Conservation (phyloP, 1,139 yeast species). For the Nadsonia commutata region DNA sequence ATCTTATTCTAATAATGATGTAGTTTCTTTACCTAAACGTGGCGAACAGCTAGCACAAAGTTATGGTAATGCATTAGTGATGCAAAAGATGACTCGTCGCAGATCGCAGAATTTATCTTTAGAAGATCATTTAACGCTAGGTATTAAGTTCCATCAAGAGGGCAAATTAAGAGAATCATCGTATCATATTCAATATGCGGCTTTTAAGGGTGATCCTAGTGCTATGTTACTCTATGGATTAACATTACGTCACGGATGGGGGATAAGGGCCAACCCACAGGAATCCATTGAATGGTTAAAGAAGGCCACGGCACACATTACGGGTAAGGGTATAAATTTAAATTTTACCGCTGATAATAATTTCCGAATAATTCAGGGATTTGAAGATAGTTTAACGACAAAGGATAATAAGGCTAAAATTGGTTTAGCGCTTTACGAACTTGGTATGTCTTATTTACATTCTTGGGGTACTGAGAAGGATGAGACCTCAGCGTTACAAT, state of each 20-base stretch:
- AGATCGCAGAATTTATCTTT: conserved; percentile 7
- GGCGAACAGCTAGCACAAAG: too few relatives aligned
- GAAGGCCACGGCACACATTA: conserved; percentile 26
- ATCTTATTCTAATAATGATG: too few relatives aligned
- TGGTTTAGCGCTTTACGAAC: conserved; percentile 36
- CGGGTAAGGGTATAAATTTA: conserved; percentile 2
- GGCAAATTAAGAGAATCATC: conserved; percentile 60
- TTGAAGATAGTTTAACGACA: not conserved
- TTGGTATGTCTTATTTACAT: conserved; percentile 44
- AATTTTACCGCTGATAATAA: conserved; percentile 4
- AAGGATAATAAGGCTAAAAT: conserved; percentile 16
- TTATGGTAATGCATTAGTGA: too few relatives aligned
- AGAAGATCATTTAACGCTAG: conserved; percentile 34
- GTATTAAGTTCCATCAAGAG: conserved; percentile 37
- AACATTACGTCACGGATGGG: conserved; percentile 58
- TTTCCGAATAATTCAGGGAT: not conserved
- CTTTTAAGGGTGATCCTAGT: conserved; percentile 42
- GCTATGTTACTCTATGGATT: conserved; percentile 64
- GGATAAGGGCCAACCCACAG: conserved; percentile 43
- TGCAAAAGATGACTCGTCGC: too few relatives aligned
- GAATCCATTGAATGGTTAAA: conserved; percentile 51
- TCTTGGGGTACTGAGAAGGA: conserved; percentile 48
- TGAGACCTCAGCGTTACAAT: conserved; percentile 43
- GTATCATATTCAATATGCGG: conserved; percentile 50
- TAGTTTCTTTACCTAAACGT: too few relatives aligned